Evolutionary conservation across 176 grass and related monocot species (phyloP), one percentile per base, ranked within the genome.

Genomic region (Sorghum bicolor): DNA sequence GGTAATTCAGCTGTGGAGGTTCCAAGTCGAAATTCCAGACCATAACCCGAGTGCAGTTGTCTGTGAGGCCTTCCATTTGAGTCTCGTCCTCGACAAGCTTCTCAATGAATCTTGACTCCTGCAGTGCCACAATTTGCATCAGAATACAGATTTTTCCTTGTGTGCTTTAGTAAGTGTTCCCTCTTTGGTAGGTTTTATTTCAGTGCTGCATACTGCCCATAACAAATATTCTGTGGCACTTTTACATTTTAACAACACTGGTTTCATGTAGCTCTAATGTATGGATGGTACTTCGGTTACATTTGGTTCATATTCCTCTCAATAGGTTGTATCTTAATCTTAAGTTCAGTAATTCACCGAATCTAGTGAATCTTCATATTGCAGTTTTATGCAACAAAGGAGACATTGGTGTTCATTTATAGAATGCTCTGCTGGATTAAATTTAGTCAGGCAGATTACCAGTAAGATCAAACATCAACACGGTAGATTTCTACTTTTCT

Each of bases 21-120:
- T 95, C 93, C 73, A 95, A 47, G 38, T 84, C 65, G 4, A 89
- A 88, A 78, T 87, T 88, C 96, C 96, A 98, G 65, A 82, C 91
- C 93, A 98, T 90, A 80, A 98, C 84, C 63, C 68, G 86, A 4
- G 83, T 94, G 88, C 96, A 98, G 47, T 93, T 98, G 20, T 91
- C 89, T 29, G 87, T 93, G 31, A 95, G 81, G 83, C 93, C 96
- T 93, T 98, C 88, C 93, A 98, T 98, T 48, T 98, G 96, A 87
- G 67, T 87, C 89, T 98, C 93, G 4, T 98, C 93, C 86, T 95
- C 93, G 64, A 98, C 91, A 26, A 98, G 85, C 83, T 88, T 88
- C 87, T 98, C 91, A 13, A 95, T 87, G 80, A 98, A 98, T 75
- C 84, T 88, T 8, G 87, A 91, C 58, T 93, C 96, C 96, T 98